Percentiles rank a stretch among this genome's conserved stretches.
Conservation (phyloP, 495 filamentous ascomycete species). For the Astrocystis sublimbata region DNA sequence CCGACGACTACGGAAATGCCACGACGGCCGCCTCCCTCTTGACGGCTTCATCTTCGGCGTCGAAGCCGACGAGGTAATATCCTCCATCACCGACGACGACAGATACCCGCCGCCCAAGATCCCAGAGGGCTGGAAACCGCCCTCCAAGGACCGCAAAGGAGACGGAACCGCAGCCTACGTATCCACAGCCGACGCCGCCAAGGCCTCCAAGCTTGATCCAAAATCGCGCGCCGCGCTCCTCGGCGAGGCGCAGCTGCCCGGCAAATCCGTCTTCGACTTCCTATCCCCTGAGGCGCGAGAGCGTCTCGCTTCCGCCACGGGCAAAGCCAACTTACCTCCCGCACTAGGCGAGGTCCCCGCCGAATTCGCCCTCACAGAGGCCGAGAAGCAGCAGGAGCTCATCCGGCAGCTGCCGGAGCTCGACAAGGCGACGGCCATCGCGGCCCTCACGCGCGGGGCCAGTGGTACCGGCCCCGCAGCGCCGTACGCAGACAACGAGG, state of each 20-base stretch:
- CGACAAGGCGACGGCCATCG: conserved; percentile 70
- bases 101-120: conserved; percentile 75
- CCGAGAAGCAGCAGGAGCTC: conserved; percentile 60
- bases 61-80: conserved; percentile 52
- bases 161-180: conserved; percentile 50
- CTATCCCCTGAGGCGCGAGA: conserved; percentile 79
- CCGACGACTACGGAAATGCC: conserved; percentile 71
- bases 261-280: conserved; percentile 95
- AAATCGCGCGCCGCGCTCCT: conserved; percentile 77
- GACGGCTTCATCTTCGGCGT: conserved; percentile 80
- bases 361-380: conserved; percentile 60
- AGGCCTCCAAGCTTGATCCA: conserved; percentile 74
- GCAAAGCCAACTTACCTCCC: conserved; percentile 73
- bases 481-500: conserved; percentile 82
- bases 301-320: conserved; percentile 72
- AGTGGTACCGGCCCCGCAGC: conserved; percentile 76
- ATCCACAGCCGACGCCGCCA: conserved; percentile 73
- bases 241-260: conserved; percentile 78
- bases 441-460: conserved; percentile 71
- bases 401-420: conserved; percentile 67
- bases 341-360: conserved; percentile 73
- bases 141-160: conserved; percentile 55
- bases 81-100: conserved; percentile 54
- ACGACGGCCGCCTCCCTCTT: conserved; percentile 83
- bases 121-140: conserved; percentile 76